Evolutionary conservation across 441 rosid genomes (phyloP), one percentile per base, ranked within the genome.

Genomic region (Gossypium lobatum): DNA sequence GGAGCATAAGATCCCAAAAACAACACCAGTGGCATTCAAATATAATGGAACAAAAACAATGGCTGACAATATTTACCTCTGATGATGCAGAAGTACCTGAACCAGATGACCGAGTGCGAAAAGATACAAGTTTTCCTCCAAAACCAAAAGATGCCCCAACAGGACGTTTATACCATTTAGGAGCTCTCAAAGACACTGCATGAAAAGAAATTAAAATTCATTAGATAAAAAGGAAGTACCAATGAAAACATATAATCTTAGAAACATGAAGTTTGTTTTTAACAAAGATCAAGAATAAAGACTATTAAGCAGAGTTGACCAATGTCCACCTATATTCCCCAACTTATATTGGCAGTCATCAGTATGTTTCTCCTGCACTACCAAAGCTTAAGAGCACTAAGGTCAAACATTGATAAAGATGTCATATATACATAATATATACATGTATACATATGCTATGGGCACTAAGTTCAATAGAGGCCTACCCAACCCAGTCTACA

Each of bases 61-160:
- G 4, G 25, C 14, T 8, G 26, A 21, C 28, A 55, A 9, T 55
- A 55, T 55, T 55, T 55, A 55, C 61, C 61, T 55, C 61, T 10
- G 99, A 92, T 63, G 75, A 76, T 86, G 73, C 75, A 54, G 80
- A 75, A 66, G 80, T 64, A 77, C 88, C 86, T 78, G 76, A 87
- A 48, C 83, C 9, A 73, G 89, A 74, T 77, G 84, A 39, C 83
- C 55, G 84, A 2, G 94, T 80, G 63, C 78, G 85, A 87, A 90
- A 96, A 2, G 98, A 89, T 59, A 96, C 89, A 81, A 96, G 90
- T 88, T 94, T 93, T 77, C 99, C 99, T 67, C 99, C 98, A 88
- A 96, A 94, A 70, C 98, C 98, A 91, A 94, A 94, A 74, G 98
- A 93, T 50, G 86, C 95, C 71, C 98, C 99, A 77, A 86, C 97